phyloP scores from a whole-genome alignment of 192 early-diverging fungal species.

The Umbelopsis vinacea region DNA sequence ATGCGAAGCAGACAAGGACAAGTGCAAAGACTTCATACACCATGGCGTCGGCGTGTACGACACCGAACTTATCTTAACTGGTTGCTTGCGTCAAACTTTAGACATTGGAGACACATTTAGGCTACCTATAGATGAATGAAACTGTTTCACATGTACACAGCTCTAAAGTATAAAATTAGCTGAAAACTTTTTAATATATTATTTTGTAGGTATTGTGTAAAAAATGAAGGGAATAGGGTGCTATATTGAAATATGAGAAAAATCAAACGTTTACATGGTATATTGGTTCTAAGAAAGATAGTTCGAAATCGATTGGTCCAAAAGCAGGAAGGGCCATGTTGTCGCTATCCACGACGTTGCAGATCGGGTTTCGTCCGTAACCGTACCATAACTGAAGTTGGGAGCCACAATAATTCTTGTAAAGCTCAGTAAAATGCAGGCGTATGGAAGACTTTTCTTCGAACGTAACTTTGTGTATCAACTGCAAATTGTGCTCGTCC shows the following conservation, averaged over 20 bases:
- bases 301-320: not conserved
- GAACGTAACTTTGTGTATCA: not conserved
- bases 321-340: slow-evolving; percentile 22
- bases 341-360: slow-evolving; percentile 19
- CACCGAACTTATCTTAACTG: slow-evolving; percentile 1
- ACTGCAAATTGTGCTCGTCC: not conserved
- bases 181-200: not conserved
- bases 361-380: slow-evolving; percentile 11
- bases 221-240: too few species aligned
- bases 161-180: not conserved
- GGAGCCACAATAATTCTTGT: not conserved
- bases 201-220: not conserved
- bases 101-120: slow-evolving; percentile 12
- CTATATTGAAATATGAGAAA: too few species aligned
- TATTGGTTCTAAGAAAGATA: not conserved
- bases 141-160: not conserved
- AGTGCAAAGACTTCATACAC: not conserved
- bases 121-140: slow-evolving; percentile 8
- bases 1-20: not conserved
- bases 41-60: slow-evolving; percentile 5
- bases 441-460: not conserved
- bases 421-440: not conserved
- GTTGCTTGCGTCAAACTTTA: not conserved
- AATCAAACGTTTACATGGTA: too few species aligned
- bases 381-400: slow-evolving; percentile 8